These are phyloP conservation scores for Arabidopsis suecica DNA, from an alignment of 345 rosid species.

Conservation along the genomic window DNA sequence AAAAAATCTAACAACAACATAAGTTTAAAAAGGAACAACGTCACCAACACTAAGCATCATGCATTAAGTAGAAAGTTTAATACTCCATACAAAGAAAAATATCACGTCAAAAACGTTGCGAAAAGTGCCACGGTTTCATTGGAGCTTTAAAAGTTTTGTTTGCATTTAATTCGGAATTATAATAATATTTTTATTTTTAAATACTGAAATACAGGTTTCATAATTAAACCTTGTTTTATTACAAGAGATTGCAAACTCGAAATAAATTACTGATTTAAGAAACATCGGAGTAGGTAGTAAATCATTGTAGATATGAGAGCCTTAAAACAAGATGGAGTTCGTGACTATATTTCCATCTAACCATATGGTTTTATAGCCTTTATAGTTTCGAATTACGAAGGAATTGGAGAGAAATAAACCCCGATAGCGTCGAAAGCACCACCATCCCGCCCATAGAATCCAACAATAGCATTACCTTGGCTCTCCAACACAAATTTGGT, in stretches of 20 bases:
- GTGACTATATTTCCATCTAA: not conserved
- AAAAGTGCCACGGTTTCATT: not conserved
- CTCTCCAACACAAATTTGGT: constrained; percentile 21
- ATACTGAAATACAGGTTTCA: not conserved
- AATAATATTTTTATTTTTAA: not conserved
- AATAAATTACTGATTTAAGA: not conserved
- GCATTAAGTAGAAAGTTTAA: too few relatives aligned
- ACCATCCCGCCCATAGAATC: constrained; percentile 40
- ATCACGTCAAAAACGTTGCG: not conserved
- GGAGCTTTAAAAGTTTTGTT: not conserved
- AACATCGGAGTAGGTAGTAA: not conserved
- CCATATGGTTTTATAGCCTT: not conserved
- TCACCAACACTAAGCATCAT: too few relatives aligned
- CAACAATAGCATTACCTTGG: constrained; percentile 23
- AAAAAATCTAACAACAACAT: too few relatives aligned
- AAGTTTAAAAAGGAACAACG: too few relatives aligned
- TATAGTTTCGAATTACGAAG: not conserved
- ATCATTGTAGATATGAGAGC: not conserved
- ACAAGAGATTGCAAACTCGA: not conserved
- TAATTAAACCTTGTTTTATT: not conserved
- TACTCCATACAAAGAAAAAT: not conserved
- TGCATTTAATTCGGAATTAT: not conserved
- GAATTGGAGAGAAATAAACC: constrained; percentile 22
- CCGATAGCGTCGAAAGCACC: constrained; percentile 32
- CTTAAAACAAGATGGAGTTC: not conserved